Conservation (phyloP, 2,329 filamentous ascomycete genomes). For the Curvularia lunata region DNA sequence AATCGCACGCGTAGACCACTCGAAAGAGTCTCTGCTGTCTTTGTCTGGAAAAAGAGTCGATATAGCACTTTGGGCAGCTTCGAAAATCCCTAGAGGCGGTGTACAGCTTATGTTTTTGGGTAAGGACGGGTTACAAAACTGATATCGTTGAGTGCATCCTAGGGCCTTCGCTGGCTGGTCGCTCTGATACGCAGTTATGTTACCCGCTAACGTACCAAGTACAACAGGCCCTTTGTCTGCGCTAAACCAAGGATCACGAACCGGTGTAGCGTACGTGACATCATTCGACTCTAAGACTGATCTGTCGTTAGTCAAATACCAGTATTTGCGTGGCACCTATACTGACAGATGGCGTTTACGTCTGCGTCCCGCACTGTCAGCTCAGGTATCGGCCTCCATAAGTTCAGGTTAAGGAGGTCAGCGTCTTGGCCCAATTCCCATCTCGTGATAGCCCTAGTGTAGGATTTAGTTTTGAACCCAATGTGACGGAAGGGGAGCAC, state of each 20-base stretch:
- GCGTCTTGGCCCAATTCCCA: not conserved
- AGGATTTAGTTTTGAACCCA: not conserved
- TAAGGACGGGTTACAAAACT: conserved; percentile 43
- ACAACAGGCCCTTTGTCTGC: conserved; percentile 23
- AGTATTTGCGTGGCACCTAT: no score
- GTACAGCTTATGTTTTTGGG: conserved; percentile 25
- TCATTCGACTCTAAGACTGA: conserved; percentile 35
- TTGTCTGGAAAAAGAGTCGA: conserved; percentile 2
- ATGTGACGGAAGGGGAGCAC: not conserved
- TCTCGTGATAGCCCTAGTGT: conserved; percentile 4
- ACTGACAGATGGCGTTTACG: conserved; percentile 41
- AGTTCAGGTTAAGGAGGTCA: not conserved
- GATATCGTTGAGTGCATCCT: conserved; percentile 45
- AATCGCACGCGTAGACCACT: conserved; percentile 9
- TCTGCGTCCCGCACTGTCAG: conserved; percentile 42
- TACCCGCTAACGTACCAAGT: not conserved
- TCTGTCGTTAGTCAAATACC: no score
- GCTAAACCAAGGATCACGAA: conserved; percentile 43
- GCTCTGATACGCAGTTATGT: not conserved
- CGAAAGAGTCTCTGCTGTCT: conserved; percentile 8
- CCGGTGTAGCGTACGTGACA: conserved; percentile 32
- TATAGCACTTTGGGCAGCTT: conserved; percentile 4
- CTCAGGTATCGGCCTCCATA: conserved; percentile 32
- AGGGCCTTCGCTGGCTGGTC: conserved; percentile 33
- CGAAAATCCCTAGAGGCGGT: conserved; percentile 22